Conservation (phyloP, 2,329 filamentous ascomycete genomes). For the Bipolaris zeicola region DNA sequence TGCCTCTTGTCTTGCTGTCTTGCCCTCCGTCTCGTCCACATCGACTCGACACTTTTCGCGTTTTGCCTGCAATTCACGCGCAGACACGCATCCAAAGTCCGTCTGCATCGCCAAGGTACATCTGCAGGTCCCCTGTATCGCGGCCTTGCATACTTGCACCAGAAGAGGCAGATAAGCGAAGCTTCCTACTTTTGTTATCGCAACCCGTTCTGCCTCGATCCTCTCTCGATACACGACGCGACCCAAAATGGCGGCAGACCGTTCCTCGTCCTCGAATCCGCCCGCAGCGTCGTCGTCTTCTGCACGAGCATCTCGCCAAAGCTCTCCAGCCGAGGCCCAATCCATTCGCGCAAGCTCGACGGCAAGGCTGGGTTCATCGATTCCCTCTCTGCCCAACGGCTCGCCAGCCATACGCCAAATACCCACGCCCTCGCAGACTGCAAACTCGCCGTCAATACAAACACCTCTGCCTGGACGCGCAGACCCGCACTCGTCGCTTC, state of each 20-base stretch:
- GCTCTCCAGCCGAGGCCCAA: conserved; percentile 42
- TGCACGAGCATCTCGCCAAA: conserved; percentile 26
- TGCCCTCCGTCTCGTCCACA: conserved; percentile 12
- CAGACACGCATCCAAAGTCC: not conserved
- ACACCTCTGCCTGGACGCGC: conserved; percentile 70
- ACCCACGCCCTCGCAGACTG: conserved; percentile 56
- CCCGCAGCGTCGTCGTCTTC: conserved; percentile 38
- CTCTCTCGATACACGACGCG: conserved; percentile 10
- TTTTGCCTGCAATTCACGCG: conserved; percentile 1
- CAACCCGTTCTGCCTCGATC: not conserved
- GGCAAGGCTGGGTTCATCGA: conserved; percentile 61
- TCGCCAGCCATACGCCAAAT: conserved; percentile 59
- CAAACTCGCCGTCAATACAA: conserved; percentile 49
- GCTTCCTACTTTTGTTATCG: conserved; percentile 7
- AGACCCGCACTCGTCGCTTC: conserved; percentile 61
- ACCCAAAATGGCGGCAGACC: conserved; percentile 28
- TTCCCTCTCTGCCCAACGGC: conserved; percentile 53
- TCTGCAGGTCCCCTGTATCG: conserved; percentile 11
- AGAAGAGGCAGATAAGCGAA: conserved; percentile 30
- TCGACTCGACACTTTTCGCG: conserved; percentile 1
- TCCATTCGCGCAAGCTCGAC: conserved; percentile 59
- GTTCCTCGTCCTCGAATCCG: conserved; percentile 31
- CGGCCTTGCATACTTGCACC: conserved; percentile 16
- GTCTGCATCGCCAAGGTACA: not conserved
- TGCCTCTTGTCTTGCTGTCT: not conserved